Evolutionary conservation across 352 stramenopile species (phyloP), one percentile per base, ranked within the genome.

Genomic region (Phytophthora tentaculata): DNA sequence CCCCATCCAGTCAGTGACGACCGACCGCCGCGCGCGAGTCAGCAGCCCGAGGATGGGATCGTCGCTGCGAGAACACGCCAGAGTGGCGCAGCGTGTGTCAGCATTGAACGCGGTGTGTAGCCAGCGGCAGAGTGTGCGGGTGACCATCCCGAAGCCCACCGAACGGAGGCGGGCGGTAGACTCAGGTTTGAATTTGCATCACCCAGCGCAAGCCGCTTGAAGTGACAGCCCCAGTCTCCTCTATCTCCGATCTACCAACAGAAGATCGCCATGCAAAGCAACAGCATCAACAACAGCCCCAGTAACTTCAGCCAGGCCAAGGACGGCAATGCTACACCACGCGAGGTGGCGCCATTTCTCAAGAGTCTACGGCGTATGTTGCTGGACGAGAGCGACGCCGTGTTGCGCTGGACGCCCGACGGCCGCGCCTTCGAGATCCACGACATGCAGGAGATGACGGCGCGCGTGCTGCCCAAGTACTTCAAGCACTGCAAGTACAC

Each of bases 401-500:
- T 91, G 22, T 61, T 91, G 60, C 77, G 83, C n/a, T 91, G 83
- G 83, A 89, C 80, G 26, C 62, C 76, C 51, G 77, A 94, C 55
- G 80, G 78, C 48, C 61, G 80, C 39, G 77, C 80, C 26, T 92
- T 93, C 47, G 80, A 92, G 59, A 92, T 93, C 56, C 78, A 86
- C 74, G 83, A 94, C 70, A 90, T 90, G 80, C 71, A 86, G 45
- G 69, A 79, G 58, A 89, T 98, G 64, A 92, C 96, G 84, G 72
- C 80, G 26, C 76, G 78, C 47, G 83, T 97, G 53, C 82, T 98
- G 22, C 92, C 94, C 24, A 91, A 93, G 67, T 98, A 98, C 77
- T 98, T 98, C 73, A 98, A 98, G 65, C 94, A 98, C 73, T 79
- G 81, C 72, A 97, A 95, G 67, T 98, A 98, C 83, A 95, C 94